Evolutionary conservation across 139 green algal species (phyloP).

Genomic region (Chlamydomonas urium): DNA sequence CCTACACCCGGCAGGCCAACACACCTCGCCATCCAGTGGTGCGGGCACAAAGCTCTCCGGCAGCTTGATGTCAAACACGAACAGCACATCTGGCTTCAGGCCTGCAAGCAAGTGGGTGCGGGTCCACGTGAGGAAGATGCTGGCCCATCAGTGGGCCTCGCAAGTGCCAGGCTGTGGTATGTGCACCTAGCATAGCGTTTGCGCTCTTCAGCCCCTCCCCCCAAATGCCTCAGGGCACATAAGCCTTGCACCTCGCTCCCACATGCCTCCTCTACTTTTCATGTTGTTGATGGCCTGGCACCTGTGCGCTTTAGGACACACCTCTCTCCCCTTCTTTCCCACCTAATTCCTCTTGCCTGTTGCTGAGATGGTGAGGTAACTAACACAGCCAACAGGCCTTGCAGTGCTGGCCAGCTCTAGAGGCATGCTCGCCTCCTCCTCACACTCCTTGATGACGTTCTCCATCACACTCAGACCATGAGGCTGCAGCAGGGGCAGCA

Average conservation of each 20-base stretch:
- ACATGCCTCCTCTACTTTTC: too few relatives aligned
- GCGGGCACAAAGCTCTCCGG: constrained; percentile 75
- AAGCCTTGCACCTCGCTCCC: too few relatives aligned
- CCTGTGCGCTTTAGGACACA: too few relatives aligned
- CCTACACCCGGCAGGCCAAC: too few relatives aligned
- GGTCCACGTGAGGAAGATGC: too few relatives aligned
- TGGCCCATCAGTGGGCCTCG: too few relatives aligned
- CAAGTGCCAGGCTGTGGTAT: too few relatives aligned
- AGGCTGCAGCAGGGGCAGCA: constrained; percentile 64
- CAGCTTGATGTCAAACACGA: constrained; percentile 88
- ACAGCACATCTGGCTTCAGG: constrained; percentile 88
- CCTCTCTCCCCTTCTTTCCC: too few relatives aligned
- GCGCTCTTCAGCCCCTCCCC: too few relatives aligned
- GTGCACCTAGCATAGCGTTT: too few relatives aligned
- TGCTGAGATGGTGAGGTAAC: constrained; percentile 42
- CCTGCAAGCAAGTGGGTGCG: constrained; percentile 37
- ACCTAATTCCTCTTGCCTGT: constrained; percentile 7
- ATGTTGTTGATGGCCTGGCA: too few relatives aligned
- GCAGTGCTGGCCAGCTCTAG: constrained; percentile 52
- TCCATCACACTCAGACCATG: constrained; percentile 61
- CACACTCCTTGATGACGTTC: constrained; percentile 93
- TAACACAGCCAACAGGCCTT: constrained; percentile 48
- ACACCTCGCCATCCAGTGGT: constrained; percentile 56
- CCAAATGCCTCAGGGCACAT: too few relatives aligned
- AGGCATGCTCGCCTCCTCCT: constrained; percentile 89